phyloP scores from a whole-genome alignment of 2,329 filamentous ascomycete genomes.

The Ophiostoma pallidulum region DNA sequence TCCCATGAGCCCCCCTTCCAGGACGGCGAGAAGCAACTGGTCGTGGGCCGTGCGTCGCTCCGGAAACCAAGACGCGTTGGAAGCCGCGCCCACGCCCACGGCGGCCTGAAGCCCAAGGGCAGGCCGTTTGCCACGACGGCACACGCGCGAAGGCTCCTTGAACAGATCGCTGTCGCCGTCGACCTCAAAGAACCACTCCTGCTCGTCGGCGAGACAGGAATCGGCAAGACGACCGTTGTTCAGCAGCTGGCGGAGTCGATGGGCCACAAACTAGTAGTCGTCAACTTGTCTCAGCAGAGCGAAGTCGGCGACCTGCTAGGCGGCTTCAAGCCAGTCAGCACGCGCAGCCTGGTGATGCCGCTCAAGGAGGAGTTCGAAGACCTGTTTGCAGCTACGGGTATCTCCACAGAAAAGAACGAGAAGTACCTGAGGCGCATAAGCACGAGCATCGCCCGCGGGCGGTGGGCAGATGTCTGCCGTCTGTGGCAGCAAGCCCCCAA shows the following conservation, averaged over 20 bases:
- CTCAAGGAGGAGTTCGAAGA: slow-evolving; percentile 91
- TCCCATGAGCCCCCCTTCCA: slow-evolving; percentile 63
- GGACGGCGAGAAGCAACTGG: slow-evolving; percentile 47
- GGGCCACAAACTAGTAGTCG: slow-evolving; percentile 78
- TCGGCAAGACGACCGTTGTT: slow-evolving; percentile 93
- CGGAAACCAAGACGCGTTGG: slow-evolving; percentile 42
- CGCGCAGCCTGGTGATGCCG: slow-evolving; percentile 77
- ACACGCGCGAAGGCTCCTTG: slow-evolving; percentile 74
- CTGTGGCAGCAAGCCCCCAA: slow-evolving; percentile 83
- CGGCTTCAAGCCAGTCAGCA: slow-evolving; percentile 92
- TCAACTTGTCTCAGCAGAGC: slow-evolving; percentile 96
- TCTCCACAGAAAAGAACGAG: slow-evolving; percentile 79
- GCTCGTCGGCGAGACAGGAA: slow-evolving; percentile 96
- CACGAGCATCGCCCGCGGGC: slow-evolving; percentile 69
- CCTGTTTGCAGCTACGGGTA: slow-evolving; percentile 73
- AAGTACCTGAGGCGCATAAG: slow-evolving; percentile 73
- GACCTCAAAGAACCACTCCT: slow-evolving; percentile 80
- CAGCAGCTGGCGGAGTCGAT: slow-evolving; percentile 82
- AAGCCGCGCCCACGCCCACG: slow-evolving; percentile 28
- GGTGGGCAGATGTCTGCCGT: slow-evolving; percentile 79
- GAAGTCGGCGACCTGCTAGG: slow-evolving; percentile 93
- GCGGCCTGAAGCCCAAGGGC: slow-evolving; percentile 33
- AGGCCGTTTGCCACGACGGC: slow-evolving; percentile 79
- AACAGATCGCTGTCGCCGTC: slow-evolving; percentile 78
- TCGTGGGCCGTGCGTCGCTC: slow-evolving; percentile 57